Evolutionary conservation across 1,139 yeast genomes (phyloP).

Genomic region (Candida tetrigidarum): DNA sequence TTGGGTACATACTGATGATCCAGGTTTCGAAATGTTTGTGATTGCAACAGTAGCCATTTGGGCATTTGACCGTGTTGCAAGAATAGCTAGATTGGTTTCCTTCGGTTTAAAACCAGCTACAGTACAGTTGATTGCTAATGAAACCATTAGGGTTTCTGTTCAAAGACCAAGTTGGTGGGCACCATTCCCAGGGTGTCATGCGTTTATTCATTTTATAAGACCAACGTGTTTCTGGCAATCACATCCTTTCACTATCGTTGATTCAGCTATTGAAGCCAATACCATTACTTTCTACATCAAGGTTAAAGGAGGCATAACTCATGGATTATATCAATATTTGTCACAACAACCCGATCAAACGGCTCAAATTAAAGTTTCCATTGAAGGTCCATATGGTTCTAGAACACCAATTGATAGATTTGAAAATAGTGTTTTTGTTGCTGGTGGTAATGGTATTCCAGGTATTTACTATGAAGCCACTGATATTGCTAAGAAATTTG

Average conservation of each 20-base stretch:
- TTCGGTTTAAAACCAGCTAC: constrained; percentile 58
- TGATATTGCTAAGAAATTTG: constrained; percentile 24
- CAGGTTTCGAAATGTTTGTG: constrained; percentile 50
- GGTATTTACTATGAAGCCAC: constrained; percentile 41
- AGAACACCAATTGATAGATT: constrained; percentile 45
- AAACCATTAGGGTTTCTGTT: constrained; percentile 44
- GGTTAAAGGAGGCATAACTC: constrained; percentile 49
- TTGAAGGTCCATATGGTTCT: constrained; percentile 51
- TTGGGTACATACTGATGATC: constrained; percentile 57
- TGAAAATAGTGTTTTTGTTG: constrained; percentile 57
- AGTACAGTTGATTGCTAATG: constrained; percentile 50
- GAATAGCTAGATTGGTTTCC: constrained; percentile 50
- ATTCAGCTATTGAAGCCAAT: constrained; percentile 31
- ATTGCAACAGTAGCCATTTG: constrained; percentile 64
- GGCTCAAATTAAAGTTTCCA: constrained; percentile 34
- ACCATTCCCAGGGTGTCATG: constrained; percentile 45
- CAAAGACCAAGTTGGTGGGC: constrained; percentile 41
- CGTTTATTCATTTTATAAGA: constrained; percentile 42
- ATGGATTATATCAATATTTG: constrained; percentile 48
- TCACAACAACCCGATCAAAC: constrained; percentile 48
- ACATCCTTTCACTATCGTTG: constrained; percentile 58
- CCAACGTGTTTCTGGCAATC: constrained; percentile 58
- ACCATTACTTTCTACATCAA: constrained; percentile 41
- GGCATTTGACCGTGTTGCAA: constrained; percentile 59
- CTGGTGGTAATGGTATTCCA: constrained; percentile 80